Percentiles rank a stretch among this genome's conserved stretches.
phyloP scores from a whole-genome alignment of 208 protist genomes.

The Naegleria lovaniensis region DNA sequence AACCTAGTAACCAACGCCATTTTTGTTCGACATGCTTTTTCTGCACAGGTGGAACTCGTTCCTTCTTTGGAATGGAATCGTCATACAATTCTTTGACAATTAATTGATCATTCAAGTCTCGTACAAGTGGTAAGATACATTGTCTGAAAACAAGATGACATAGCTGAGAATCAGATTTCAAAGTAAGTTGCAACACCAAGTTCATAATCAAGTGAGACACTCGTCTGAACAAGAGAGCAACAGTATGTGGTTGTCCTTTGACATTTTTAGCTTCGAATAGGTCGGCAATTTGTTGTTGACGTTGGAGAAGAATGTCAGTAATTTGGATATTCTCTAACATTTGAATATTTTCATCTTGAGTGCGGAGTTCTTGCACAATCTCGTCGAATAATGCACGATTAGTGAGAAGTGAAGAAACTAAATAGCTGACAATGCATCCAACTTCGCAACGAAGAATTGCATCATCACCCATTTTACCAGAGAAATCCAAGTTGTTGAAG shows the following conservation, averaged over 20 bases:
- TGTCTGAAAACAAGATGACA: neutral
- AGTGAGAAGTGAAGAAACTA: neutral
- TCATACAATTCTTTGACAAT: neutral
- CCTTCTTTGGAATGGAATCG: neutral
- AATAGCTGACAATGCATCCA: neutral
- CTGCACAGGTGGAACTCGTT: neutral
- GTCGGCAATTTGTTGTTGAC: neutral
- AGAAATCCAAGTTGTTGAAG: neutral
- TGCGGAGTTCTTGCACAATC: neutral
- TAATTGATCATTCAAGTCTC: neutral
- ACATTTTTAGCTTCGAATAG: neutral
- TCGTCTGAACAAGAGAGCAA: neutral
- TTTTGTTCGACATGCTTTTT: constrained; percentile 9
- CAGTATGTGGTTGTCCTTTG: neutral
- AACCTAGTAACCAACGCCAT: constrained; percentile 15
- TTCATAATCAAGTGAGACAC: neutral
- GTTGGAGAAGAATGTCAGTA: neutral
- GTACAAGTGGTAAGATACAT: neutral
- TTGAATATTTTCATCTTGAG: neutral
- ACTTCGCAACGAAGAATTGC: neutral
- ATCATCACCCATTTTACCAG: neutral
- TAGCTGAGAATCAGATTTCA: neutral
- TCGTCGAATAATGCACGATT: neutral
- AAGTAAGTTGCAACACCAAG: neutral
- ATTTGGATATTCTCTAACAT: neutral